These are phyloP conservation scores for Boletus eberwhitei DNA, from an alignment of 768 basidiomycete genomes.

Conservation along the genomic window DNA sequence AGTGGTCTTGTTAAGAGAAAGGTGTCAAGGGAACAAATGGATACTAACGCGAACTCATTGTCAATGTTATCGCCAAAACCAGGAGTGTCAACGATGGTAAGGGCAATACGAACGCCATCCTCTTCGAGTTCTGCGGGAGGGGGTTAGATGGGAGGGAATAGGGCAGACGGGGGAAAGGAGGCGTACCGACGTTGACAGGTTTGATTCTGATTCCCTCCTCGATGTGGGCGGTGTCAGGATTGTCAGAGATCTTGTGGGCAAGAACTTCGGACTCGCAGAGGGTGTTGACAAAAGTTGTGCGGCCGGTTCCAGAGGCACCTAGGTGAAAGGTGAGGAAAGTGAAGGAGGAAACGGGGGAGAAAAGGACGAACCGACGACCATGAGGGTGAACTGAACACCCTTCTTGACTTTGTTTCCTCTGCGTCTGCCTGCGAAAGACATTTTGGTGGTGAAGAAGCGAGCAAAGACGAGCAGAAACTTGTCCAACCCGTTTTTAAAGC, in stretches of 20 bases:
- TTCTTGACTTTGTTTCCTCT: constrained; percentile 97
- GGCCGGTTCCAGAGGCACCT: constrained; percentile 97
- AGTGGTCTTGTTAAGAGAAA: constrained; percentile 2
- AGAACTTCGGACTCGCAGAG: constrained; percentile 96
- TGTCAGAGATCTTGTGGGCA: constrained; percentile 79
- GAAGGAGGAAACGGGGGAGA: background rate
- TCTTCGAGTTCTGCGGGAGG: constrained; percentile 82
- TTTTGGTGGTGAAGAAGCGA: constrained; percentile 37
- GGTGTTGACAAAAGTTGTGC: constrained; percentile 99
- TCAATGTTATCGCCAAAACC: constrained; percentile 99
- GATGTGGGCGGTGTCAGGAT: constrained; percentile 85
- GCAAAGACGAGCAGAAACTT: constrained; percentile 32
- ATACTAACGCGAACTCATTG: constrained; percentile 92
- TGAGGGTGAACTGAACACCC: constrained; percentile 96
- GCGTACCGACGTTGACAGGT: constrained; percentile 83
- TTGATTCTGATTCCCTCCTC: constrained; percentile 95
- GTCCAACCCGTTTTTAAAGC: constrained; percentile 33
- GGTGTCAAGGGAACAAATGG: constrained; percentile 4
- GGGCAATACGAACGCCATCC: constrained; percentile 95
- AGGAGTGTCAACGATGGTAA: constrained; percentile 98
- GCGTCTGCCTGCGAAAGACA: constrained; percentile 85
- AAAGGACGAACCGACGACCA: constrained; percentile 85
- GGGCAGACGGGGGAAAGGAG: background rate
- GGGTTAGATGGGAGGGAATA: background rate
- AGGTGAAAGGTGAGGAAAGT: constrained; percentile 11